phyloP scores from a whole-genome alignment of 805 yeast genomes.

The Lipomyces lipofer region DNA sequence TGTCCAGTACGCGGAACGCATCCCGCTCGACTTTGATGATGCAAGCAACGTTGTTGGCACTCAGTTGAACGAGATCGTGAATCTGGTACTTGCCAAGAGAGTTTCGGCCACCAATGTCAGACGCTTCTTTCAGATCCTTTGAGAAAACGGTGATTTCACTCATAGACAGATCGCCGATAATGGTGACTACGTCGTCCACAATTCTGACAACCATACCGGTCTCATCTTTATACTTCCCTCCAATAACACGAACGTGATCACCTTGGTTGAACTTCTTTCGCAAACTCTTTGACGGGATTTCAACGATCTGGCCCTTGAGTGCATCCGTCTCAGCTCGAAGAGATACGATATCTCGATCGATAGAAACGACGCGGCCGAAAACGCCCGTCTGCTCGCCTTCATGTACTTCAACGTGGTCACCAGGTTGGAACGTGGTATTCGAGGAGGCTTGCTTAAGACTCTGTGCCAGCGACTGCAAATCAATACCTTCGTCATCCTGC shows the following conservation, averaged over 20 bases:
- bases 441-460: conserved; percentile 66
- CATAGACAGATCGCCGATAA: conserved; percentile 84
- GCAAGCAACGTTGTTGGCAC: conserved; percentile 84
- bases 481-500: conserved; percentile 76
- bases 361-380: conserved; percentile 71
- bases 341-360: conserved; percentile 63
- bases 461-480: conserved; percentile 81
- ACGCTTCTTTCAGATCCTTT: conserved; percentile 83
- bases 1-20: conserved; percentile 72
- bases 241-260: conserved; percentile 90
- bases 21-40: conserved; percentile 88
- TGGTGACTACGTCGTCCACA: conserved; percentile 80
- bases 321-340: conserved; percentile 47
- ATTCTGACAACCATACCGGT: conserved; percentile 90
- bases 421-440: conserved; percentile 74
- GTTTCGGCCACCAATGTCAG: conserved; percentile 79
- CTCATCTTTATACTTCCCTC: conserved; percentile 89
- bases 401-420: conserved; percentile 88
- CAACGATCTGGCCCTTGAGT: conserved; percentile 60
- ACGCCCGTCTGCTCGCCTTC: conserved; percentile 93
- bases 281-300: conserved; percentile 77
- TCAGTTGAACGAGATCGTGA: conserved; percentile 85
- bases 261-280: conserved; percentile 87
- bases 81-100: conserved; percentile 69
- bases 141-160: conserved; percentile 91